Percentiles rank a stretch among this genome's conserved stretches.
phyloP scores from a whole-genome alignment of 441 rosid genomes.

The California macrophylla region DNA sequence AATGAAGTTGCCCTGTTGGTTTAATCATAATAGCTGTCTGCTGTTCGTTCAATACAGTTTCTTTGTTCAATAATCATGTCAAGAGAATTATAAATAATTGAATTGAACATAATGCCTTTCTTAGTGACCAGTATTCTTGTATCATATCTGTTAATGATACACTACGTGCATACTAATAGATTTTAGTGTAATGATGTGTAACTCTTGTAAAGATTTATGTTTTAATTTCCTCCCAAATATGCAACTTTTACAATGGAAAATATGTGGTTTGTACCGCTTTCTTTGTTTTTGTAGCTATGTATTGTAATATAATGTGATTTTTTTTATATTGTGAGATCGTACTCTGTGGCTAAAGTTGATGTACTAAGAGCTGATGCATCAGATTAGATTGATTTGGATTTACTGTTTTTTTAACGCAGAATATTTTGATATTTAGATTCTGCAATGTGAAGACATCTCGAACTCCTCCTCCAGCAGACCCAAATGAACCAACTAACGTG shows the following conservation, averaged over 20 bases:
- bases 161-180: not conserved
- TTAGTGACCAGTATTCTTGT: not conserved
- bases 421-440: conserved; percentile 36
- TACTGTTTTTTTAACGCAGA: not conserved
- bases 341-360: not conserved
- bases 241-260: not conserved
- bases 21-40: not conserved
- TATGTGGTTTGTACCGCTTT: not conserved
- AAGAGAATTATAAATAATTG: not conserved
- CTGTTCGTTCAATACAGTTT: not conserved
- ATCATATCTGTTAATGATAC: not conserved
- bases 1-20: not conserved
- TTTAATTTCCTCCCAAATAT: not conserved
- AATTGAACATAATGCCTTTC: not conserved
- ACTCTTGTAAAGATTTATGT: not conserved
- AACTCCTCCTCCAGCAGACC: conserved; percentile 90
- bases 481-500: conserved; percentile 70
- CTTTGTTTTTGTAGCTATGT: not conserved
- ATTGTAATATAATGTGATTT: not conserved
- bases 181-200: not conserved
- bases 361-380: not conserved
- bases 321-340: not conserved
- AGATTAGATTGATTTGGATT: not conserved
- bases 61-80: not conserved
- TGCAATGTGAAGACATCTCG: conserved; percentile 95